Percentiles rank a stretch among this genome's conserved stretches.
phyloP scores from a whole-genome alignment of 2,329 filamentous ascomycete genomes.

The Sporothrix curviconia region DNA sequence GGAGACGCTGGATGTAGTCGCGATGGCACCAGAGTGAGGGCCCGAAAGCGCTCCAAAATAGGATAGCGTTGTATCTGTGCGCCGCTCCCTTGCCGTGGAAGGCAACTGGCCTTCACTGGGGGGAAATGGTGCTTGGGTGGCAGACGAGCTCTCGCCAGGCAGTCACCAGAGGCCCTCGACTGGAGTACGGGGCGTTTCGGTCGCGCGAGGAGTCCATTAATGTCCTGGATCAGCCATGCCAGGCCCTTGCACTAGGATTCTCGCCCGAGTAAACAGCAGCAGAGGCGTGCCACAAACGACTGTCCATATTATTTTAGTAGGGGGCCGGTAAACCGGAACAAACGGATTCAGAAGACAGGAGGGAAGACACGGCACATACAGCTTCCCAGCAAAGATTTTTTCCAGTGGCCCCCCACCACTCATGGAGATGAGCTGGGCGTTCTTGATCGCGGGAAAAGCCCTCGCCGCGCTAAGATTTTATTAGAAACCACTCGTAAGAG shows the following conservation, averaged over 20 bases:
- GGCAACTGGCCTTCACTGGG: constrained; percentile 37
- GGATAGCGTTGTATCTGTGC: constrained; percentile 34
- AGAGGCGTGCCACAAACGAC: constrained; percentile 13
- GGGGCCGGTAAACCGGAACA: too few relatives aligned
- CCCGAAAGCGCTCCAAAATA: constrained; percentile 40
- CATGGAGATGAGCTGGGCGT: constrained; percentile 34
- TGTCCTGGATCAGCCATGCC: constrained; percentile 42
- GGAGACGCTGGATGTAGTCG: constrained; percentile 38
- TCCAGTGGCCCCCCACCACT: too few relatives aligned
- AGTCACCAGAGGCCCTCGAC: constrained; percentile 29
- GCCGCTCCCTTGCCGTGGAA: constrained; percentile 38
- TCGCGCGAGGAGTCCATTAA: constrained; percentile 34
- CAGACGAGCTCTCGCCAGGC: constrained; percentile 40
- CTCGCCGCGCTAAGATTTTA: too few relatives aligned
- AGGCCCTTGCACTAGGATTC: constrained; percentile 37
- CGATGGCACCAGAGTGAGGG: constrained; percentile 39
- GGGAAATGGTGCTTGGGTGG: constrained; percentile 39
- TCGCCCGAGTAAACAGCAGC: constrained; percentile 34
- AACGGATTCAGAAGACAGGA: too few relatives aligned
- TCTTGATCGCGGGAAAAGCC: constrained; percentile 31
- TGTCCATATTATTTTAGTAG: too few relatives aligned
- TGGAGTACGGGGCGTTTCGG: constrained; percentile 26
- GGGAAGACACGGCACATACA: constrained; percentile 30
- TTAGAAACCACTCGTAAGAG: constrained; percentile 43
- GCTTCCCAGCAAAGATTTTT: too few relatives aligned